Evolutionary conservation across 2,329 filamentous ascomycete genomes (phyloP).

Genomic region (Simplicillium aogashimaense): DNA sequence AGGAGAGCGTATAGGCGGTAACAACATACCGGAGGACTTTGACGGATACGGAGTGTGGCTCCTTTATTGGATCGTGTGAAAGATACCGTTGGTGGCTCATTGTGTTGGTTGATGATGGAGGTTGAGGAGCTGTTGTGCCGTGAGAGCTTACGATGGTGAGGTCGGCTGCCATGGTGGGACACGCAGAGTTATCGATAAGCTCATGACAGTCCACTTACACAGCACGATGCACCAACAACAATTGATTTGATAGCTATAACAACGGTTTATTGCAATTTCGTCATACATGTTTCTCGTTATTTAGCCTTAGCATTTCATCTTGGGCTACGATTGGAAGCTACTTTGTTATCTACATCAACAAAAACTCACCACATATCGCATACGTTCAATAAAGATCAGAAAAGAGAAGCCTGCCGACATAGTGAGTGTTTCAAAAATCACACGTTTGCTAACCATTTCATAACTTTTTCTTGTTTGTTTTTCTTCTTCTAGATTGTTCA

Average conservation of each 20-base stretch:
- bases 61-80: conserved; percentile 52
- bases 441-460: too few species aligned
- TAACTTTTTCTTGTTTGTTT: too few species aligned
- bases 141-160: neutral
- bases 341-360: conserved; percentile 8
- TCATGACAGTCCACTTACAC: neutral
- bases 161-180: neutral
- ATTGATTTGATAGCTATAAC: too few species aligned
- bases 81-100: conserved; percentile 52
- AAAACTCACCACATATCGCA: neutral
- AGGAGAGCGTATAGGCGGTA: neutral
- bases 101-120: neutral
- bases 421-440: too few species aligned
- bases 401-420: too few species aligned
- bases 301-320: too few species aligned
- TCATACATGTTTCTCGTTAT: too few species aligned
- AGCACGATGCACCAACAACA: too few species aligned
- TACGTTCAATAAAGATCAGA: too few species aligned
- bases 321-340: neutral
- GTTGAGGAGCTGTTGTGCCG: conserved; percentile 1
- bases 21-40: conserved; percentile 65
- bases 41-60: conserved; percentile 68
- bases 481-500: too few species aligned
- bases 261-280: too few species aligned
- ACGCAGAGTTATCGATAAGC: conserved; percentile 5